A percentile compares a stretch with the other conserved stretches of the same genome.
These are phyloP conservation scores for Brassica incana DNA, from an alignment of 345 rosid genomes.

Conservation along the genomic window DNA sequence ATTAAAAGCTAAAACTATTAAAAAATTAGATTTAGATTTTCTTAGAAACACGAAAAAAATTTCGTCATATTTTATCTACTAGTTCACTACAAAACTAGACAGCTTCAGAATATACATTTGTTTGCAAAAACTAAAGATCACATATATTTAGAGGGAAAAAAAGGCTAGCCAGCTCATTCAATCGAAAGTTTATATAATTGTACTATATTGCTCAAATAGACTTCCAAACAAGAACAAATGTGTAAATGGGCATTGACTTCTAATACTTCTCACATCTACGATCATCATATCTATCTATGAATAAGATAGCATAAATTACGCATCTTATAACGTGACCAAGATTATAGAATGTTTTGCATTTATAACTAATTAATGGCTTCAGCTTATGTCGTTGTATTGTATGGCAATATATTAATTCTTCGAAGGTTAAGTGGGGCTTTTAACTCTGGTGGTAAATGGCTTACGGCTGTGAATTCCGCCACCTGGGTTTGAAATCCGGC, in stretches of 20 bases:
- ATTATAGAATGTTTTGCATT: neutral
- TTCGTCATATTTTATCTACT: neutral
- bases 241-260: neutral
- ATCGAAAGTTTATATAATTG: neutral
- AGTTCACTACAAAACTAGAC: neutral
- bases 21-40: neutral
- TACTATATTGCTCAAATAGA: constrained; percentile 3
- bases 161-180: neutral
- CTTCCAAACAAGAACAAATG: neutral
- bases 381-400: no score
- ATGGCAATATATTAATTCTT: no score
- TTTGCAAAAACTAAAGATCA: neutral
- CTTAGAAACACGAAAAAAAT: neutral
- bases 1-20: no score
- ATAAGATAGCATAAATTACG: neutral
- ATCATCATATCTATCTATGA: neutral
- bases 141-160: neutral
- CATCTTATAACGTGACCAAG: neutral
- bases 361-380: no score
- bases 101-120: neutral
- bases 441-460: no score
- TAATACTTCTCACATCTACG: neutral
- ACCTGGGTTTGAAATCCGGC: no score
- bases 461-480: no score
- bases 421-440: no score